Base-by-base conservation (phyloP, 371 early-diverging fungal species). In the Mucor sp. region DNA sequence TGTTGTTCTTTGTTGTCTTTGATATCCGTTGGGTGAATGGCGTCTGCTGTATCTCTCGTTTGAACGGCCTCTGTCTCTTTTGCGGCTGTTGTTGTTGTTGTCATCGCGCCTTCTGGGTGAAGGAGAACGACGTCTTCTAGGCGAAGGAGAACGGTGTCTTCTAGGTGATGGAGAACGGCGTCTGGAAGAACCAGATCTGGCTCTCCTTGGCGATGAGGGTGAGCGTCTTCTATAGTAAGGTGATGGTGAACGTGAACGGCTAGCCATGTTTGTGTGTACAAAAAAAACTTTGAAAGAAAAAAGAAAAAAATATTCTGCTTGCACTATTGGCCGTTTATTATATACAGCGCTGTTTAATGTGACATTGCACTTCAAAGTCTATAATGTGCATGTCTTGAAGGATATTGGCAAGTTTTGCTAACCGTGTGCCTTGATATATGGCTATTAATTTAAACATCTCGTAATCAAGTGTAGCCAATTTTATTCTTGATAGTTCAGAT, bases 171-270 rank as follows among this genome's bases (percentile, higher is more conserved):
- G 41, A 5, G 65, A 60, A 17, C 47, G 23, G 0, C 44, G 23
- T 60, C 47, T 43, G 12, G 41, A 17, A 17, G 28, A 33, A 7
- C 50, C 27, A 32, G 27, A 48, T 19, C 32, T 27, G 8, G 21
- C 15, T 50, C 63, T 35, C 39, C 56, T 35, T 55, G 37, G 50
- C 6, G 53, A 50, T 19, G 63, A 63, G 15, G 63, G 63, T 21
- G 63, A 63, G 17, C 63, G 63, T 55, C 55, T 37, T 63, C 63
- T 63, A 47, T 41, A 41, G 5, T 41, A 41, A 11, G 41, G 44
- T 7, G 28, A 43, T 6, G 60, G 44, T 33, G 59, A 58, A 35
- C 59, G 59, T 6, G 33, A 15, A 21, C 37, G 33, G 8, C 47
- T 19, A 47, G 21, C 47, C 47, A 47, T 47, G 21, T 9, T 41